Base-by-base conservation (phyloP, 1,139 yeast genomes). In the Candida sp. region DNA sequence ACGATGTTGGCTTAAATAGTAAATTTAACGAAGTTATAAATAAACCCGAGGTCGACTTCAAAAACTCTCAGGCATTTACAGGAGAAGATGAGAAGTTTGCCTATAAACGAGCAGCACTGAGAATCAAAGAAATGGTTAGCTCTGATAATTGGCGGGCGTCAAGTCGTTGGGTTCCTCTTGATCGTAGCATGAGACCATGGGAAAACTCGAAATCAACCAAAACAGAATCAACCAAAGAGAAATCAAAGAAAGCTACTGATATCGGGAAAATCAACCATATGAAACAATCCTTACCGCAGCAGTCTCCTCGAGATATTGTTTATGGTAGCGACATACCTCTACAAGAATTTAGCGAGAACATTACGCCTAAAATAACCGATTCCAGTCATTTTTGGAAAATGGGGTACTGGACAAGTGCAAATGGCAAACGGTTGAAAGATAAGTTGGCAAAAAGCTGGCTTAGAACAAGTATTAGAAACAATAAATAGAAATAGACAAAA, bases 71-170 rank as follows among this genome's bases (percentile, higher is more conserved):
- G 19, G 83, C 83, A 3, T 85, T 84, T 52, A 84, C 89, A 0
- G 91, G 93, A 25, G 90, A 84, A 53, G 91, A 85, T 60, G 91
- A 85, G 56, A 77, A 75, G 61, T 84, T 85, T 64, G 90, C 93
- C 3, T 84, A 79, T 54, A 81, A 81, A 49, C 62, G 91, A 50
- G 90, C 91, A 0, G 84, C 84, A 1, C 81, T 84, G 56, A 64
- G 93, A 51, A 73, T 85, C 23, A 69, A 70, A 47, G 91, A 85
- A 53, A 84, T 85, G 89, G 77, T 82, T 1, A 73, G 73, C 1
- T 78, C 85, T 0, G 67, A 63, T 23, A 52, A 54, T 6, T 84
- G 89, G 87, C 66, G 83, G 49, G 48, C 53, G 6, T 49, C 56
- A 3, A 61, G 60, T 25, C 58, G 71, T 43, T 83, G 88, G 89